A percentile compares a stretch with the other conserved stretches of the same genome.
phyloP scores from a whole-genome alignment of 2,329 filamentous ascomycete species.

The Phialophora chinensis region DNA sequence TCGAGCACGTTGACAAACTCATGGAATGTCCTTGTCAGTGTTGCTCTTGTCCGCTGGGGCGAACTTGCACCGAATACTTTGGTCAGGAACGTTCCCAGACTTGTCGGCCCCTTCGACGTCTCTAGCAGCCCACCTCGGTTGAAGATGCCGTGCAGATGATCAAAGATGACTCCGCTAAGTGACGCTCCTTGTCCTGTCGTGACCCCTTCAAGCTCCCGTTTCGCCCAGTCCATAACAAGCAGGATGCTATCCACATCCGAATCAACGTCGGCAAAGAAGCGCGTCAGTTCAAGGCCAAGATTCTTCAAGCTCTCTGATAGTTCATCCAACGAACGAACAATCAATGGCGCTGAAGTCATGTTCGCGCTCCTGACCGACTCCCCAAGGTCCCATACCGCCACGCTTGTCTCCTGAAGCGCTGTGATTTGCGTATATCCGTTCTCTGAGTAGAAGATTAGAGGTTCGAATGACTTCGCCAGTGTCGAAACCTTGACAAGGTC shows the following conservation, averaged over 20 bases:
- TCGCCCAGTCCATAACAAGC: slow-evolving; percentile 95
- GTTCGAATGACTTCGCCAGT: slow-evolving; percentile 89
- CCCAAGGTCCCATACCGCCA: slow-evolving; percentile 92
- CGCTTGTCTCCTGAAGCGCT: slow-evolving; percentile 86
- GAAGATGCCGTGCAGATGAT: slow-evolving; percentile 81
- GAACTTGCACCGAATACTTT: slow-evolving; percentile 79
- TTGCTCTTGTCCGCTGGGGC: slow-evolving; percentile 78
- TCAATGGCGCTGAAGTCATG: slow-evolving; percentile 86
- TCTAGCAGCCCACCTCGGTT: slow-evolving; percentile 58
- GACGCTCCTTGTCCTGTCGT: slow-evolving; percentile 57
- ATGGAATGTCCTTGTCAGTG: slow-evolving; percentile 84
- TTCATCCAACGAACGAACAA: slow-evolving; percentile 83
- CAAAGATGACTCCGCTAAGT: slow-evolving; percentile 62
- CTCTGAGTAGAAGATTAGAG: slow-evolving; percentile 92
- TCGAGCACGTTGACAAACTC: slow-evolving; percentile 88
- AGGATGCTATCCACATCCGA: slow-evolving; percentile 92
- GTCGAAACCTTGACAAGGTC: slow-evolving; percentile 90
- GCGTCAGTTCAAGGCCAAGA: slow-evolving; percentile 82
- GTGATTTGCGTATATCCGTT: slow-evolving; percentile 84
- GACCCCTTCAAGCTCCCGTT: slow-evolving; percentile 77
- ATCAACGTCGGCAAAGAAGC: slow-evolving; percentile 92
- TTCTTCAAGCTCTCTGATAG: slow-evolving; percentile 84
- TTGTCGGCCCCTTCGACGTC: slow-evolving; percentile 61
- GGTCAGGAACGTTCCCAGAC: slow-evolving; percentile 71
- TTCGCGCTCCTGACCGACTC: slow-evolving; percentile 89